phyloP scores from a whole-genome alignment of 345 rosid species.

The Mangifera indica region DNA sequence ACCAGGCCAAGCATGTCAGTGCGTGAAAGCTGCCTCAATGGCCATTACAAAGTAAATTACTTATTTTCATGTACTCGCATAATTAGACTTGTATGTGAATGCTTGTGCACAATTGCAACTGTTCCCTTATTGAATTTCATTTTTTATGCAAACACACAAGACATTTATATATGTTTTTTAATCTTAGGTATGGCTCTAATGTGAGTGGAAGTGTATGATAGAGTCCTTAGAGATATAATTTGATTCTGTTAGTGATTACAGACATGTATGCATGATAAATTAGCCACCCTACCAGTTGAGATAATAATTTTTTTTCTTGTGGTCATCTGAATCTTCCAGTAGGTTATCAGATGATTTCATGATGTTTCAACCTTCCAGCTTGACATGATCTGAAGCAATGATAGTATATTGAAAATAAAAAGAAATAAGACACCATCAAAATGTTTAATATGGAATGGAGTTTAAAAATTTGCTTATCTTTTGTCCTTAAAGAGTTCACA shows the following conservation, averaged over 20 bases:
- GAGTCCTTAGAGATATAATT: neutral
- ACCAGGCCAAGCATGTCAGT: slow-evolving; percentile 44
- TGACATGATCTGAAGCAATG: neutral
- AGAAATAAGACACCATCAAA: no score
- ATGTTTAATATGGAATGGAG: neutral
- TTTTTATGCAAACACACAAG: neutral
- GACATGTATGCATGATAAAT: no score
- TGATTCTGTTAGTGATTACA: no score
- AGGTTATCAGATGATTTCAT: neutral
- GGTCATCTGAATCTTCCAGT: neutral
- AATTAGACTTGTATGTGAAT: neutral
- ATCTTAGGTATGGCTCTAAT: neutral
- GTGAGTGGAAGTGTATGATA: slow-evolving; percentile 2
- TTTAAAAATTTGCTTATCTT: neutral
- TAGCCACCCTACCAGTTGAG: no score
- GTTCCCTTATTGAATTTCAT: neutral
- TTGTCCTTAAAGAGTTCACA: neutral
- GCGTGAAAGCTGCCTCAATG: slow-evolving; percentile 46
- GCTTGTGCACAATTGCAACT: neutral
- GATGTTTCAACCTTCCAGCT: neutral
- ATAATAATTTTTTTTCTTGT: neutral
- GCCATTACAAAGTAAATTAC: slow-evolving; percentile 51
- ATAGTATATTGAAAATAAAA: neutral
- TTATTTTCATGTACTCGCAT: slow-evolving; percentile 15
- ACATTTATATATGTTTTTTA: neutral